These are phyloP conservation scores for Camelina laxa DNA, from an alignment of 345 rosid species.

Conservation along the genomic window DNA sequence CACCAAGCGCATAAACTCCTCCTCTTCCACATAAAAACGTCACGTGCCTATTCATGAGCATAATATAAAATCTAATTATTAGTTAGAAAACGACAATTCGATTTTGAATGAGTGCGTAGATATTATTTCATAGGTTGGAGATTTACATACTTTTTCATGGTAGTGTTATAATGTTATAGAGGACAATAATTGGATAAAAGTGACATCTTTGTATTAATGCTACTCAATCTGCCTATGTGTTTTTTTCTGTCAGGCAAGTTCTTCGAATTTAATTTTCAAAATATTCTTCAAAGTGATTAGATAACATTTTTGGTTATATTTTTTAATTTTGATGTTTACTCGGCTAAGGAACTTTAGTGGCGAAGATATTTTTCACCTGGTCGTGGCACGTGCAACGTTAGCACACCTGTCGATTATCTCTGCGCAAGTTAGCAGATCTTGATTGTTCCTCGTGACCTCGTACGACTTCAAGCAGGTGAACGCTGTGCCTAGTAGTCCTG, in stretches of 20 bases:
- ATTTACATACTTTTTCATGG: constrained; percentile 10
- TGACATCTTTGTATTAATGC: neutral
- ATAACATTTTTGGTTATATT: neutral
- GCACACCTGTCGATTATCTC: constrained; percentile 74
- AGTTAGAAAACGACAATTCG: constrained; percentile 12
- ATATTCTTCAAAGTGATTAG: neutral
- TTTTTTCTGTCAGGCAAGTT: neutral
- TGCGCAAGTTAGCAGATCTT: constrained; percentile 61
- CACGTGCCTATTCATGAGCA: constrained; percentile 58
- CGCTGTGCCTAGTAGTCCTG: constrained; percentile 85
- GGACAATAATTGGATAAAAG: neutral
- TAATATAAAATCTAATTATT: neutral
- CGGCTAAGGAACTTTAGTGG: neutral
- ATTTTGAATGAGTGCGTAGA: neutral
- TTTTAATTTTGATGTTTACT: neutral
- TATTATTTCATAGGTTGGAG: neutral
- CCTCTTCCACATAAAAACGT: constrained; percentile 92
- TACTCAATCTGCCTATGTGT: neutral
- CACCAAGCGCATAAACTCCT: constrained; percentile 83
- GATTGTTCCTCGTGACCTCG: constrained; percentile 60
- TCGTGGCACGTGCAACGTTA: constrained; percentile 48
- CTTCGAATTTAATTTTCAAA: neutral
- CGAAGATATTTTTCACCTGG: constrained; percentile 55
- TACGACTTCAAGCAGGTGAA: constrained; percentile 79
- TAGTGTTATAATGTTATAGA: neutral